phyloP scores from a whole-genome alignment of 495 filamentous ascomycete species.

The Jackrogersella multiformis region DNA sequence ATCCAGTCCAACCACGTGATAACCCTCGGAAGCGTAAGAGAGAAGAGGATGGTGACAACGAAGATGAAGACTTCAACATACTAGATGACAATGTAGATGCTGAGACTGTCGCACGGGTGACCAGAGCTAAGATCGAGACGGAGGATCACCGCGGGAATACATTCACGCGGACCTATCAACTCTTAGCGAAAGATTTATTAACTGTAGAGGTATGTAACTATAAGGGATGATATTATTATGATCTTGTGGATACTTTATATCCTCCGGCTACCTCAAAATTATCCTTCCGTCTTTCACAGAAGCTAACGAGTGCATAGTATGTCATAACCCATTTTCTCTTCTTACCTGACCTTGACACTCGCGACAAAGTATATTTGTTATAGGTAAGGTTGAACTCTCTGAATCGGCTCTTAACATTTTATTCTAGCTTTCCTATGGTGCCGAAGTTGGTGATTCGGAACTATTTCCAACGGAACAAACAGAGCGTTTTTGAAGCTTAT shows the following conservation, averaged over 20 bases:
- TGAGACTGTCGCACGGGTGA: conserved; percentile 15
- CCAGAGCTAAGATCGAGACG: neutral
- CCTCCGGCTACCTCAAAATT: neutral
- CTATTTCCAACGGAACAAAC: conserved; percentile 4
- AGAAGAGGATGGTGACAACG: conserved; percentile 24
- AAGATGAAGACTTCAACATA: conserved; percentile 23
- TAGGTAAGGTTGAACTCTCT: neutral
- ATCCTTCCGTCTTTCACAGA: neutral
- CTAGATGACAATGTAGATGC: conserved; percentile 10
- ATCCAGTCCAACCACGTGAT: conserved; percentile 42
- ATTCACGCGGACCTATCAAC: neutral
- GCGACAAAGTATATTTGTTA: neutral
- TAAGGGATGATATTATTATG: too few species aligned
- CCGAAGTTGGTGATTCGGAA: conserved; percentile 11
- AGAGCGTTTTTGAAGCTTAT: conserved; percentile 47
- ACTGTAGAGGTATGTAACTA: conserved; percentile 23
- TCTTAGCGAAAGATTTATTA: neutral
- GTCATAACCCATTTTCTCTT: neutral
- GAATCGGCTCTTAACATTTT: conserved; percentile 1
- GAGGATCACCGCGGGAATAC: neutral
- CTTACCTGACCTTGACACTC: neutral
- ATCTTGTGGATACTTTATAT: neutral
- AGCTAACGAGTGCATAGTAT: conserved; percentile 30
- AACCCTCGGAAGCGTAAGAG: conserved; percentile 51
- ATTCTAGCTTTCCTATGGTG: conserved; percentile 31